These are phyloP conservation scores for Vicia villosa DNA, from an alignment of 306 rosid genomes.

Conservation along the genomic window DNA sequence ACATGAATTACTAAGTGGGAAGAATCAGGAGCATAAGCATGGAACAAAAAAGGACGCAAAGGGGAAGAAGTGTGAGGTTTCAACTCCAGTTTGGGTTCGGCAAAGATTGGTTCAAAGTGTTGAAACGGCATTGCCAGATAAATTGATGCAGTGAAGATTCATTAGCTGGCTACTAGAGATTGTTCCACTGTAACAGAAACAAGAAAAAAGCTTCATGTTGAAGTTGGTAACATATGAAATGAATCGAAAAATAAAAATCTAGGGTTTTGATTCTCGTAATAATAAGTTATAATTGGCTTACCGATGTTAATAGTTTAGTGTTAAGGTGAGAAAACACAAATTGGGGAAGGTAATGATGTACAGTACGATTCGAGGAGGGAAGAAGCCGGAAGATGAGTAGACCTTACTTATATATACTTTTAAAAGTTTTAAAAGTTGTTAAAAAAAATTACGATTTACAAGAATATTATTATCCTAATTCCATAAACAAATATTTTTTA, in stretches of 20 bases:
- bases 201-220: background rate
- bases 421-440: too few species aligned
- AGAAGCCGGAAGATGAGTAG: too few species aligned
- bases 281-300: background rate
- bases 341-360: too few species aligned
- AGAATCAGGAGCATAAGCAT: slow-evolving; percentile 55
- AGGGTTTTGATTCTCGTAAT: background rate
- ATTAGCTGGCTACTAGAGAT: background rate
- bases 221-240: background rate
- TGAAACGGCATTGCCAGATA: slow-evolving; percentile 57
- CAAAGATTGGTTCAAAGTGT: slow-evolving; percentile 64
- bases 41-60: slow-evolving; percentile 55
- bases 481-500: too few species aligned
- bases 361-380: too few species aligned
- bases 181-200: background rate
- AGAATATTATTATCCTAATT: too few species aligned
- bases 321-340: background rate
- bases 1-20: slow-evolving; percentile 57
- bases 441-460: too few species aligned
- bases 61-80: slow-evolving; percentile 31
- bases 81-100: slow-evolving; percentile 60
- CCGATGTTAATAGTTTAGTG: background rate
- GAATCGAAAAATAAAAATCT: background rate
- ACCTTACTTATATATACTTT: too few species aligned
- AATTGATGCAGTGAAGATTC: slow-evolving; percentile 13